phyloP scores from a whole-genome alignment of 306 rosid genomes.

The Adenanthera pavonina region DNA sequence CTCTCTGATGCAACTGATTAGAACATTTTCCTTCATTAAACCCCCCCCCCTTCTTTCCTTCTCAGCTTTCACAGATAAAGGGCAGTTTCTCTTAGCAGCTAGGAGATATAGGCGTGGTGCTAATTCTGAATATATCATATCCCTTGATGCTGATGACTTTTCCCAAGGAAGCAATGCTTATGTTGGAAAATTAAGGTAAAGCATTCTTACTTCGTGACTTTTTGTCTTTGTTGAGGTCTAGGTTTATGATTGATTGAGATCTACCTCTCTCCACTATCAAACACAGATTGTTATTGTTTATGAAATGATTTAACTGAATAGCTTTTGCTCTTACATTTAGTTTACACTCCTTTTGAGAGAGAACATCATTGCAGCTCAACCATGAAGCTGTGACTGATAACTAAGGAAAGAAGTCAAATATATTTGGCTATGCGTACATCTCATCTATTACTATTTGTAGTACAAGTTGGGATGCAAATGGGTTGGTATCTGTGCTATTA shows the following conservation, averaged over 20 bases:
- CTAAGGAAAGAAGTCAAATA: not conserved
- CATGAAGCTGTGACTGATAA: not conserved
- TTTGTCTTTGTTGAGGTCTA: not conserved
- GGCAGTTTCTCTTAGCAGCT: conserved; percentile 94
- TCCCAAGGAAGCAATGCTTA: conserved; percentile 99
- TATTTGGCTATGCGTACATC: no score
- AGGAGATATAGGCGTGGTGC: conserved; percentile 92
- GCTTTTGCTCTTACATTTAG: not conserved
- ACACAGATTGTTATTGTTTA: not conserved
- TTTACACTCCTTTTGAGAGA: not conserved
- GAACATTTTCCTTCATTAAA: conserved; percentile 29
- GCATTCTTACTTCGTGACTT: conserved; percentile 14
- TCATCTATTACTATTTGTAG: not conserved
- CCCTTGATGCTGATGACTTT: conserved; percentile 86
- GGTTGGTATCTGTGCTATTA: not conserved
- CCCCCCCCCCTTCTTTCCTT: not conserved
- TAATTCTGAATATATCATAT: conserved; percentile 85
- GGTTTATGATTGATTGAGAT: not conserved
- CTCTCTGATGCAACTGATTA: conserved; percentile 23
- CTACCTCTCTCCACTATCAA: not conserved
- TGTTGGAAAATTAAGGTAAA: conserved; percentile 91
- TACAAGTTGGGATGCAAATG: not conserved
- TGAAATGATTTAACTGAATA: not conserved
- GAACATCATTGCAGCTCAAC: not conserved
- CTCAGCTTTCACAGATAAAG: conserved; percentile 89